A percentile compares a stretch with the other conserved stretches of the same genome.
Evolutionary conservation across 208 protist genomes (phyloP).

Genomic region (Wallacemonas sp.): DNA sequence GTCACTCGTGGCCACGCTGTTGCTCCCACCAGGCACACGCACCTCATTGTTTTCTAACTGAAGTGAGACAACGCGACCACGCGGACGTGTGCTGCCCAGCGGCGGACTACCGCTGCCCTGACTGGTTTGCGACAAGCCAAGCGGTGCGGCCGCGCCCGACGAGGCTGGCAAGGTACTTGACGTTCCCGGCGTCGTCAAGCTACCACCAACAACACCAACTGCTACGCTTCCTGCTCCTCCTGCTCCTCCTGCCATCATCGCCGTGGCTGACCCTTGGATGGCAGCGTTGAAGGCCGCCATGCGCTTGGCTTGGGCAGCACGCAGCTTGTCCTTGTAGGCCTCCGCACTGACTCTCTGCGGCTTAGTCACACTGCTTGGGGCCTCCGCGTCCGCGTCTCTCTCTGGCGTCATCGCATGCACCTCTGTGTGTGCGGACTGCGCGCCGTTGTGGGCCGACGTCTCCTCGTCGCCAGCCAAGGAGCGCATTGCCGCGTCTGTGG

Average conservation of each 20-base stretch:
- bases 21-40: constrained; percentile 3
- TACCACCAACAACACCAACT: no score
- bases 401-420: no score
- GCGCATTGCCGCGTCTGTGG: no score
- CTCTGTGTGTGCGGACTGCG: no score
- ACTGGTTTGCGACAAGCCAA: not conserved
- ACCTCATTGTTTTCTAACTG: constrained; percentile 12
- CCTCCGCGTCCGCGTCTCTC: not conserved
- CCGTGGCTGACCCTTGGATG: no score
- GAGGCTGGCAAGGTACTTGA: not conserved
- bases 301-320: not conserved
- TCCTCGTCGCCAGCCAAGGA: no score
- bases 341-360: not conserved
- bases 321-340: constrained; percentile 7
- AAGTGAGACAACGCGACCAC: constrained; percentile 15
- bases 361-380: no score
- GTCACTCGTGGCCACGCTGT: no score
- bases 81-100: constrained; percentile 14
- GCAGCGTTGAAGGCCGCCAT: not conserved
- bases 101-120: constrained; percentile 4
- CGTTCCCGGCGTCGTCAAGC: not conserved
- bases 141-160: not conserved
- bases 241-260: no score
- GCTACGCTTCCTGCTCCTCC: no score
- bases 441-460: no score